Conservation (phyloP, 2,329 filamentous ascomycete species). For the Ophiostoma novo-ulmi region DNA sequence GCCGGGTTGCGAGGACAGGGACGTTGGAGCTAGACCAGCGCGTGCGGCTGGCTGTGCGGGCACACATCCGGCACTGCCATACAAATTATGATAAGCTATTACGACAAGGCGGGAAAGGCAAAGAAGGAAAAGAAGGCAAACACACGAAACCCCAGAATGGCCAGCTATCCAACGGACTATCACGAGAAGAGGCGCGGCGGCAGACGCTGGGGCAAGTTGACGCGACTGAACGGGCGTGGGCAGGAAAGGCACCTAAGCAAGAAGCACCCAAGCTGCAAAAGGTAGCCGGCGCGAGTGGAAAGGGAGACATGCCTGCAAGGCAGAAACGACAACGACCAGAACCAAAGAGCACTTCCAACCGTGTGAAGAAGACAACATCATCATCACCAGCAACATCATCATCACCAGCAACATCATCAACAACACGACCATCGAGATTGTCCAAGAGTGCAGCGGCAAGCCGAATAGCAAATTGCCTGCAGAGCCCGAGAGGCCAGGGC, state of each 20-base stretch:
- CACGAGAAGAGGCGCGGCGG: conserved; percentile 28
- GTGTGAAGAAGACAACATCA: neutral
- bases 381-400: no score
- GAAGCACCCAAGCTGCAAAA: neutral
- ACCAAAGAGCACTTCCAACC: neutral
- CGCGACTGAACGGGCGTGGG: conserved; percentile 19
- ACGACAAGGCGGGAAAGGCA: conserved; percentile 5
- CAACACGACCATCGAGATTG: neutral
- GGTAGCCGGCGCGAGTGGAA: neutral
- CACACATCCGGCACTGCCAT: conserved; percentile 45
- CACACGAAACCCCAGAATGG: neutral
- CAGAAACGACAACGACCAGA: neutral
- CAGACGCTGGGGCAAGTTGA: conserved; percentile 22
- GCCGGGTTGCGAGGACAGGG: conserved; percentile 44
- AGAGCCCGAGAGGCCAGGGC: neutral
- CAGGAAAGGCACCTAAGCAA: neutral
- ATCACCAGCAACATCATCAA: neutral
- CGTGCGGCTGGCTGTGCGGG: conserved; percentile 44
- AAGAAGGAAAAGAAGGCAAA: conserved; percentile 7
- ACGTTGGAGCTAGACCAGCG: conserved; percentile 38
- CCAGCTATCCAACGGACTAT: neutral
- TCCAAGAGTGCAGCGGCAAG: conserved; percentile 5
- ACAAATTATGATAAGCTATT: conserved; percentile 45
- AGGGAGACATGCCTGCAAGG: neutral
- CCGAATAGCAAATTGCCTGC: neutral